Base-by-base conservation (phyloP, 192 early-diverging fungal species). In the Backusella liffmaniae region DNA sequence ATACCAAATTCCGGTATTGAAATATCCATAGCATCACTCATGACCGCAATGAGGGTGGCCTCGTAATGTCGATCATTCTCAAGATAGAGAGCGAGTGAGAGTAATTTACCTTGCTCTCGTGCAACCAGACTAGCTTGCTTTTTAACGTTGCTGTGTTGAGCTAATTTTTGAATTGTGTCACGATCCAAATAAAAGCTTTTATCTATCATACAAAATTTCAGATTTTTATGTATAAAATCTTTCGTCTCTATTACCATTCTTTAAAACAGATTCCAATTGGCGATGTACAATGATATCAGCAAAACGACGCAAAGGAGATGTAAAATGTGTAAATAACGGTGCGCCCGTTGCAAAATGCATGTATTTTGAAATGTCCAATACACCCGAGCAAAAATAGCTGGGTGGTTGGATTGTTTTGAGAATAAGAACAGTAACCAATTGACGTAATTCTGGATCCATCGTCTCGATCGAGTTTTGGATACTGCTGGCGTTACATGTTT, bases 251-350 rank as follows among this genome's bases (percentile, higher is more conserved):
- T 71, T 71, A 71, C 70, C 44, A 30, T 21, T 21, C 5, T 29
- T 49, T 56, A 86, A 74, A 21, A 82, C 79, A 0, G 94, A 92
- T 51, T 94, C 92, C 21, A 99, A 81, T 76, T 96, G 85, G 4
- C 98, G 90, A 78, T 99, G 97, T n/a, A 98, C 97, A 81, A 97
- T 88, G 70, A 99, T 90, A 85, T 99, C 97, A 36, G 98, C 91
- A 81, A 98, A 99, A 29, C 98, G 94, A 71, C 95, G 95, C 79
- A 97, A 97, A 1, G 98, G 98, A 3, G 93, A 93, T 7, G 97
- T 99, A 78, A 99, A 99, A 78, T 99, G 98, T 13, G 98, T 98
- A 86, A 97, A 99, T 46, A 99, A 93, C 2, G 86, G 88, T 3
- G 90, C 88, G 35, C 96, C 94, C 70, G 98, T 84, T 49, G 97